Evolutionary conservation across 345 rosid species (phyloP).

Genomic region (Lagerstroemia speciosa): DNA sequence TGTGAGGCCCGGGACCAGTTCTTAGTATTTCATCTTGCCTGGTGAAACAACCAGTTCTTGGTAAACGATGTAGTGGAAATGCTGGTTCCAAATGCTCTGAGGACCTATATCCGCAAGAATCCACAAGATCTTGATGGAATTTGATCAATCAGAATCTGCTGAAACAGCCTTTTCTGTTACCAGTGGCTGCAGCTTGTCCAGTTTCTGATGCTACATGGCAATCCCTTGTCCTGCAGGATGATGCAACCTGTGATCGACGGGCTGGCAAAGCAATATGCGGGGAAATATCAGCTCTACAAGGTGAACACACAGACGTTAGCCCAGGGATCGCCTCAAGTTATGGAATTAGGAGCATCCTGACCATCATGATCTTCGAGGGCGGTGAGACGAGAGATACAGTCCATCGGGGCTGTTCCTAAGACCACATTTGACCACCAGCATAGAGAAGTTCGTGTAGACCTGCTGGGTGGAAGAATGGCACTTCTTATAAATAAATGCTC

Average conservation of each 20-base stretch:
- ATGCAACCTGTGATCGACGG: constrained; percentile 37
- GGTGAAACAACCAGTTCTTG: too few relatives aligned
- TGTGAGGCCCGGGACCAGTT: constrained; percentile 29
- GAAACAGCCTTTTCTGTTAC: background rate
- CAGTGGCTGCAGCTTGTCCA: constrained; percentile 18
- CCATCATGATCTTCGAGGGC: constrained; percentile 35
- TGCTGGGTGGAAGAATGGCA: constrained; percentile 6
- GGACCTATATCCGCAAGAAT: background rate
- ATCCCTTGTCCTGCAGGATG: constrained; percentile 38
- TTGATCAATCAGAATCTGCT: too few relatives aligned
- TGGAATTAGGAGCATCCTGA: constrained; percentile 44
- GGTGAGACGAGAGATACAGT: constrained; percentile 47
- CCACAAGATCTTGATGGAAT: too few relatives aligned
- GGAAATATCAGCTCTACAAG: constrained; percentile 38
- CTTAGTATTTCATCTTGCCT: too few relatives aligned
- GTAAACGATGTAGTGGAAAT: too few relatives aligned
- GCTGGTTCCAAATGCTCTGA: too few relatives aligned
- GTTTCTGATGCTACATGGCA: constrained; percentile 34
- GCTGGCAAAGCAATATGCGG: constrained; percentile 31
- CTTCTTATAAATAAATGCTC: background rate
- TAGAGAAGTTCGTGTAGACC: constrained; percentile 35
- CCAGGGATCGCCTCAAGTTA: constrained; percentile 31
- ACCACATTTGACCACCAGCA: constrained; percentile 26
- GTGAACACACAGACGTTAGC: constrained; percentile 39
- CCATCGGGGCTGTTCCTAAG: constrained; percentile 42